Evolutionary conservation across 2,329 filamentous ascomycete genomes (phyloP).

Genomic region (Penicillium sp.): DNA sequence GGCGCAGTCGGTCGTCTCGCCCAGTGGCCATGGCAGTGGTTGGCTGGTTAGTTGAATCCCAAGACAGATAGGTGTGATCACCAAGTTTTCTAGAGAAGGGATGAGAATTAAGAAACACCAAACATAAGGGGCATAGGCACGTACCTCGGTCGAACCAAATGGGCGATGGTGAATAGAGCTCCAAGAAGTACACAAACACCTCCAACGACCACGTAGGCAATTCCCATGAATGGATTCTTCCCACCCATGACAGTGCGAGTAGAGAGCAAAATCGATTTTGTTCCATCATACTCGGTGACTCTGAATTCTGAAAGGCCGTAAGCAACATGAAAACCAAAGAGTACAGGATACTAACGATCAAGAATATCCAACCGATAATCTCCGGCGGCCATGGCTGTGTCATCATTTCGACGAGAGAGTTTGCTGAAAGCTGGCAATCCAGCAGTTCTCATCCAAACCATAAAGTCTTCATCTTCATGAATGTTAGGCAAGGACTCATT

Average conservation of each 20-base stretch:
- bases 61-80: conserved; percentile 95
- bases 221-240: conserved; percentile 92
- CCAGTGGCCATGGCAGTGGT: conserved; percentile 56
- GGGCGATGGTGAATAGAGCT: conserved; percentile 81
- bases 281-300: conserved; percentile 75
- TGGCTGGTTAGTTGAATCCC: conserved; percentile 72
- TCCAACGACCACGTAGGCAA: conserved; percentile 91
- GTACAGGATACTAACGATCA: conserved; percentile 63
- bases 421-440: conserved; percentile 95
- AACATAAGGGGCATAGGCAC: conserved; percentile 24
- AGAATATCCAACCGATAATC: conserved; percentile 75
- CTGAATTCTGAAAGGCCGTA: conserved; percentile 66
- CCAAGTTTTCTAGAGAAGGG: conserved; percentile 76
- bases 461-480: conserved; percentile 77
- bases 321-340: not conserved
- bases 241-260: conserved; percentile 92
- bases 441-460: conserved; percentile 98
- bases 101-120: not conserved
- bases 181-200: conserved; percentile 90
- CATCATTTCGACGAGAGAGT: conserved; percentile 80
- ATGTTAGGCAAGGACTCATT: conserved; percentile 64
- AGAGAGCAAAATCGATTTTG: conserved; percentile 85
- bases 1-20: conserved; percentile 55
- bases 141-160: conserved; percentile 86
- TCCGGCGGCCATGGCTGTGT: conserved; percentile 65